These are phyloP conservation scores for Aspergillus pseudoglaucus DNA, from an alignment of 2,329 filamentous ascomycete species.

Conservation along the genomic window DNA sequence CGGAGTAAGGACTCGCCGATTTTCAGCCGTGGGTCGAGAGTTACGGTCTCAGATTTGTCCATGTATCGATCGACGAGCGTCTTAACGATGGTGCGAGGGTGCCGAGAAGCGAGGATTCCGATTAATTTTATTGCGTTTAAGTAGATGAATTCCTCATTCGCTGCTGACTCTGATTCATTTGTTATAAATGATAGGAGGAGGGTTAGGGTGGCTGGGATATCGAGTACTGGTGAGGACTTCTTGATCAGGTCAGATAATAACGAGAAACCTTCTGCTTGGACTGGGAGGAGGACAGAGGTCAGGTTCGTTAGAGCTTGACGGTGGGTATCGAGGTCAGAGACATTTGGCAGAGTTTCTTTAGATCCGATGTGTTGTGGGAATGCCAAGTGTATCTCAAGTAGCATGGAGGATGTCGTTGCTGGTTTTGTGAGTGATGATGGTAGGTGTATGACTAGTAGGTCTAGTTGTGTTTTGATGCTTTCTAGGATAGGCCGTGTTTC, in stretches of 20 bases:
- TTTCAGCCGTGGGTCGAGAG: conserved; percentile 35
- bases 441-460: conserved; percentile 29
- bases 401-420: conserved; percentile 36
- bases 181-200: conserved; percentile 36
- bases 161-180: conserved; percentile 23
- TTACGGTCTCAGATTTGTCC: conserved; percentile 30
- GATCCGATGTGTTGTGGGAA: conserved; percentile 17
- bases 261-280: conserved; percentile 40
- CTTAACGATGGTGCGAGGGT: conserved; percentile 37
- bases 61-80: conserved; percentile 35
- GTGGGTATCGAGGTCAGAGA: conserved; percentile 34
- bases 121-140: conserved; percentile 39
- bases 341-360: conserved; percentile 17
- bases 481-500: conserved; percentile 24
- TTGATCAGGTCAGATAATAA: conserved; percentile 33
- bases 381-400: conserved; percentile 36
- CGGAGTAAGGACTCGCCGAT: conserved; percentile 37
- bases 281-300: conserved; percentile 34
- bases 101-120: conserved; percentile 33
- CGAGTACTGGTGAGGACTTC: conserved; percentile 37
- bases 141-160: conserved; percentile 39
- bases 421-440: conserved; percentile 28
- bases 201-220: conserved; percentile 37
- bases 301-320: conserved; percentile 36
- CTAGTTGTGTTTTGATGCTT: conserved; percentile 29